These are phyloP conservation scores for Obba rivulosa DNA, from an alignment of 768 basidiomycete species.

Conservation along the genomic window DNA sequence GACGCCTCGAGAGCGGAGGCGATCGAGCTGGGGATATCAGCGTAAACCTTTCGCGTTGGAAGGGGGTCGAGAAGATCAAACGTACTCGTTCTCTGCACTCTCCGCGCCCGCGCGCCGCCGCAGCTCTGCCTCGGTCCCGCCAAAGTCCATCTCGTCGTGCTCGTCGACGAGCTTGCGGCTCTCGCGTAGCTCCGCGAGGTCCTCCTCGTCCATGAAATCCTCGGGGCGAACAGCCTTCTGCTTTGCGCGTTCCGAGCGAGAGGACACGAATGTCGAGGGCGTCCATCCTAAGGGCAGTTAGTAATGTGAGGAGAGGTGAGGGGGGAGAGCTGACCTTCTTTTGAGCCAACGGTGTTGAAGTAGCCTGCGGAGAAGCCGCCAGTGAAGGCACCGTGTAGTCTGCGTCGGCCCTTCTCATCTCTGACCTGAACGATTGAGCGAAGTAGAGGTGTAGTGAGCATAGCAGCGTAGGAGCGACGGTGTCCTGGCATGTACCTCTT, in stretches of 20 bases:
- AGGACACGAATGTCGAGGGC: slow-evolving; percentile 90
- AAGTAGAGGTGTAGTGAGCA: slow-evolving; percentile 1
- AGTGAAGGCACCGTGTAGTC: slow-evolving; percentile 98
- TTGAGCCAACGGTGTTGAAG: slow-evolving; percentile 92
- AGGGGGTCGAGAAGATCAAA: slow-evolving; percentile 7
- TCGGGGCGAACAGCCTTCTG: slow-evolving; percentile 62
- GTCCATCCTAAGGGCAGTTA: slow-evolving; percentile 90
- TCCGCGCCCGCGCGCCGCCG: slow-evolving; percentile 29
- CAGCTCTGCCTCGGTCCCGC: slow-evolving; percentile 47
- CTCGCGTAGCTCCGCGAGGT: slow-evolving; percentile 77
- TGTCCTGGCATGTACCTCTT: slow-evolving; percentile 57
- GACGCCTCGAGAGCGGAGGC: slow-evolving; percentile 56
- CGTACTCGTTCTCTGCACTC: slow-evolving; percentile 50
- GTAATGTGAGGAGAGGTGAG: not conserved
- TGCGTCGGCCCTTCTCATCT: slow-evolving; percentile 87
- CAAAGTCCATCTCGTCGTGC: slow-evolving; percentile 71
- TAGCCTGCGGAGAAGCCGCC: slow-evolving; percentile 98
- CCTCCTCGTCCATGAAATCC: slow-evolving; percentile 99
- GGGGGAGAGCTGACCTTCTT: slow-evolving; percentile 62
- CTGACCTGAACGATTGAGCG: slow-evolving; percentile 49
- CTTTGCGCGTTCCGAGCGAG: slow-evolving; percentile 70
- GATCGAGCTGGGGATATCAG: slow-evolving; percentile 48
- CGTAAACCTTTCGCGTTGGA: too few species aligned
- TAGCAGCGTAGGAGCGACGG: not conserved
- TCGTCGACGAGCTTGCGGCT: slow-evolving; percentile 71